Evolutionary conservation across 208 protist genomes (phyloP).

Genomic region (Crithidia fasciculata): DNA sequence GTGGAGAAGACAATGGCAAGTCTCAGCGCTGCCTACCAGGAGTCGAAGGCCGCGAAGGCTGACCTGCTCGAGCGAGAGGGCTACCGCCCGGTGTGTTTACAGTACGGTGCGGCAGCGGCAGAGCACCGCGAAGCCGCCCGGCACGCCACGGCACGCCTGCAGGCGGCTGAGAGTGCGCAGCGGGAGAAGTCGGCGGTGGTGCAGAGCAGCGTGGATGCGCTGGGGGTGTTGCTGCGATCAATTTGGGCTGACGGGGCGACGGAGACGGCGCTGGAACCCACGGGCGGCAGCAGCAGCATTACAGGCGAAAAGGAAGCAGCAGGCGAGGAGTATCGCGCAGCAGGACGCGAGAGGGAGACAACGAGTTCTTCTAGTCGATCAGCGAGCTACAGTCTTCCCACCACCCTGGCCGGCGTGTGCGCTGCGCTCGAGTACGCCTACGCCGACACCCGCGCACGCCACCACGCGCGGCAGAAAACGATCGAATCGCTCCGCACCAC

Average conservation of each 20-base stretch:
- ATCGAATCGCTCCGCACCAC: slow-evolving; percentile 25
- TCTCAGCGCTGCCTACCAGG: slow-evolving; percentile 41
- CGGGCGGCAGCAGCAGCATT: not conserved
- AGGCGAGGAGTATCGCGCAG: not conserved
- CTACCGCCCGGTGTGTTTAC: slow-evolving; percentile 18
- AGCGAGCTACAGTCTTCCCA: slow-evolving; percentile 21
- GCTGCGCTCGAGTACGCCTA: slow-evolving; percentile 42
- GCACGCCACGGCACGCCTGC: slow-evolving; percentile 30
- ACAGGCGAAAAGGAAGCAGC: not conserved
- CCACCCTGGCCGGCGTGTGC: slow-evolving; percentile 32
- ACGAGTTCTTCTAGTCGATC: not conserved
- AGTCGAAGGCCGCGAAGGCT: slow-evolving; percentile 33
- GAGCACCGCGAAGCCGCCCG: slow-evolving; percentile 22
- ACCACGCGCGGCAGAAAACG: slow-evolving; percentile 19
- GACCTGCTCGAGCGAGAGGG: slow-evolving; percentile 40
- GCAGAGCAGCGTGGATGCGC: slow-evolving; percentile 29
- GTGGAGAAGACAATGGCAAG: slow-evolving; percentile 41
- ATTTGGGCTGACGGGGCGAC: slow-evolving; percentile 48
- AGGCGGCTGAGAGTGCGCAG: slow-evolving; percentile 32
- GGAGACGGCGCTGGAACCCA: slow-evolving; percentile 6
- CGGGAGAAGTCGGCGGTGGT: slow-evolving; percentile 30
- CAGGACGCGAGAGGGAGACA: no score
- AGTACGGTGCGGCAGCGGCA: slow-evolving; percentile 6
- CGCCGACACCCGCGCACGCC: slow-evolving; percentile 17
- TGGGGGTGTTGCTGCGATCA: slow-evolving; percentile 36